Evolutionary conservation across 208 protist genomes (phyloP).

Genomic region (Phytomonas francai): DNA sequence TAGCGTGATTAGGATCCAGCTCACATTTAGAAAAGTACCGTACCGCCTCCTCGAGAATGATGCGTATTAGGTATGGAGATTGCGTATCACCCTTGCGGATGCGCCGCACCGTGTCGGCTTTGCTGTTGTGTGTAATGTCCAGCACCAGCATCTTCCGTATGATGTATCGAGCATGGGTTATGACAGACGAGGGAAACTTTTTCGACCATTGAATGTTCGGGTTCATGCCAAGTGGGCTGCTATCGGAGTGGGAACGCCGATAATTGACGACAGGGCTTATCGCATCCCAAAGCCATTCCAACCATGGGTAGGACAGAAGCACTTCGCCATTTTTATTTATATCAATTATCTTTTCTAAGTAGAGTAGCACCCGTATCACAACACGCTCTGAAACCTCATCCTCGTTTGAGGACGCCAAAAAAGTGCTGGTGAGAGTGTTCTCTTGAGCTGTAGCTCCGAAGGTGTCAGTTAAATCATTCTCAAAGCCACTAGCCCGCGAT

Average conservation of each 20-base stretch:
- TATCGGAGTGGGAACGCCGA: constrained; percentile 11
- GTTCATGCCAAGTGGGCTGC: not conserved
- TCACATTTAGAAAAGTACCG: constrained; percentile 47
- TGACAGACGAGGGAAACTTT: not conserved
- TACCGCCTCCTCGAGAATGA: constrained; percentile 70
- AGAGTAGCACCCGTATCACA: constrained; percentile 46
- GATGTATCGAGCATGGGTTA: constrained; percentile 37
- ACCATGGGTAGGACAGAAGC: constrained; percentile 61
- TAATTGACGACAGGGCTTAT: constrained; percentile 30
- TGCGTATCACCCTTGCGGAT: constrained; percentile 33
- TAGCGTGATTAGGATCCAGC: constrained; percentile 33
- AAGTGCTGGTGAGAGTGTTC: not conserved
- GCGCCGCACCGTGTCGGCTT: constrained; percentile 40
- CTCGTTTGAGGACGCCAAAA: not conserved
- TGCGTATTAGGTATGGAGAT: constrained; percentile 26
- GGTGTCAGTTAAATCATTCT: not conserved
- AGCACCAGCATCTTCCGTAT: constrained; percentile 63
- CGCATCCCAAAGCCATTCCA: constrained; percentile 74
- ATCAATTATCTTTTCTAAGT: constrained; percentile 80
- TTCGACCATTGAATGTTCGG: not conserved
- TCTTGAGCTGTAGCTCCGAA: not conserved
- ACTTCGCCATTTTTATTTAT: constrained; percentile 45
- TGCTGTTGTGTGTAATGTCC: constrained; percentile 57
- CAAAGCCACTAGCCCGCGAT: not conserved
- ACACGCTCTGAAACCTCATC: constrained; percentile 25